Evolutionary conservation across 164 flowering plant species (phyloP).

Genomic region (Berberis thunbergii): DNA sequence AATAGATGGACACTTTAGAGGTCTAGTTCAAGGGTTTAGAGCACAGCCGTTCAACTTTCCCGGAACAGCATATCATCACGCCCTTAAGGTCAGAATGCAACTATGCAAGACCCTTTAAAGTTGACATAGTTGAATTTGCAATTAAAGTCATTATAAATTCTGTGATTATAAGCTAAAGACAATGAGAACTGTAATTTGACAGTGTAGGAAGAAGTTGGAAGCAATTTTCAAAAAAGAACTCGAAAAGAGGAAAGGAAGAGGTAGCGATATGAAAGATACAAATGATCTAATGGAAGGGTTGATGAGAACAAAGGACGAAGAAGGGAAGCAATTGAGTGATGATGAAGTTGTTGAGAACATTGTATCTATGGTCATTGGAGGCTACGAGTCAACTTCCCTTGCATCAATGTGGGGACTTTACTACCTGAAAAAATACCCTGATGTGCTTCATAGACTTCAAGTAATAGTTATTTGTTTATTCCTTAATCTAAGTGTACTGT

Average conservation of each 20-base stretch:
- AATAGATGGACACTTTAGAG: no score
- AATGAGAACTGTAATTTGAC: neutral
- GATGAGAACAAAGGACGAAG: constrained; percentile 33
- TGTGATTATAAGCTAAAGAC: neutral
- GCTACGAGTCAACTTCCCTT: constrained; percentile 39
- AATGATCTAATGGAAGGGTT: constrained; percentile 52
- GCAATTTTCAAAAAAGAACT: constrained; percentile 27
- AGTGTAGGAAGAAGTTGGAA: constrained; percentile 39
- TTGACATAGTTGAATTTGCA: no score
- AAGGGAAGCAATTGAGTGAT: constrained; percentile 35
- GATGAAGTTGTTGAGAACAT: constrained; percentile 54
- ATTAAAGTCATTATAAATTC: neutral
- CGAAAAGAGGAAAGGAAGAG: constrained; percentile 26
- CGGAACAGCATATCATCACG: constrained; percentile 38
- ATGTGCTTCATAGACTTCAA: constrained; percentile 36
- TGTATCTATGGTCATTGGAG: constrained; percentile 31
- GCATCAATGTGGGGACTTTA: constrained; percentile 44
- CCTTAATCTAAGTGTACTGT: neutral
- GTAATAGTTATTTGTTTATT: constrained; percentile 8
- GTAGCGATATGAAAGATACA: neutral
- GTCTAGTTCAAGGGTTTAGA: no score
- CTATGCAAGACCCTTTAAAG: no score
- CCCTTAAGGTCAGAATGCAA: constrained; percentile 24
- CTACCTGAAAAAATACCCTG: constrained; percentile 41
- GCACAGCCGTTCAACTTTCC: no score